Evolutionary conservation across 2,329 filamentous ascomycete genomes (phyloP), one percentile per base, ranked within the genome.

Genomic region (Exophiala alcalophila): DNA sequence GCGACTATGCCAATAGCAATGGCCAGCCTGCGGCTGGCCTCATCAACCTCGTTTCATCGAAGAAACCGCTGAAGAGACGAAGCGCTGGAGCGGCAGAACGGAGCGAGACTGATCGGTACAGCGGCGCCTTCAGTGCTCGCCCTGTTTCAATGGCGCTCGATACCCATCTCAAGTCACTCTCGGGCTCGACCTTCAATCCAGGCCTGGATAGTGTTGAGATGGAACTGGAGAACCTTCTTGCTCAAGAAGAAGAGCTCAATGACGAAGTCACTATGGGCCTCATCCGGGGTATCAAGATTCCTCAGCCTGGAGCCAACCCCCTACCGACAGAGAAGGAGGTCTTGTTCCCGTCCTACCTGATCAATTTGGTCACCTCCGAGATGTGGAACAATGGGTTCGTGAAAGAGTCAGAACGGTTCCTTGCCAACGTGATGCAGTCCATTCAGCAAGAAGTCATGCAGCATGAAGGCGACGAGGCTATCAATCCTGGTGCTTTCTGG

Each of bases 301-400:
- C 92, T 14, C 82, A 84, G 8, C 91, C 92, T 31, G 86, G 82
- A 61, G 83, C 86, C 23, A 91, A 80, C 39, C 90, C 91, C 14
- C 84, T 90, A 39, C 91, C 92, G 8, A 95, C 89, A 12, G 92
- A 98, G 69, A 98, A 98, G 72, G 92, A 98, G 66, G 91, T 98
- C 15, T 76, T 98, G 38, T 98, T 98, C 83, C 92, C 92, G 23
- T 91, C 92, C 7, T 98, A 97, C 66, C 82, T 98, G 58, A 98
- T 98, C 74, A 98, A 98, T 67, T 77, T 98, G 49, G 92, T 98
- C 52, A 98, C 92, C 9, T 97, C 90, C 11, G 92, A 98, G 72
- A 98, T 98, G 92, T 98, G 92, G 92, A 98, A 98, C 73, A 98
- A 98, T 59, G 92, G 92, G 32, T 98, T 96, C 62, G 92, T 98